Conservation (phyloP, 2,329 filamentous ascomycete species). For the Diaporthe nobilis region DNA sequence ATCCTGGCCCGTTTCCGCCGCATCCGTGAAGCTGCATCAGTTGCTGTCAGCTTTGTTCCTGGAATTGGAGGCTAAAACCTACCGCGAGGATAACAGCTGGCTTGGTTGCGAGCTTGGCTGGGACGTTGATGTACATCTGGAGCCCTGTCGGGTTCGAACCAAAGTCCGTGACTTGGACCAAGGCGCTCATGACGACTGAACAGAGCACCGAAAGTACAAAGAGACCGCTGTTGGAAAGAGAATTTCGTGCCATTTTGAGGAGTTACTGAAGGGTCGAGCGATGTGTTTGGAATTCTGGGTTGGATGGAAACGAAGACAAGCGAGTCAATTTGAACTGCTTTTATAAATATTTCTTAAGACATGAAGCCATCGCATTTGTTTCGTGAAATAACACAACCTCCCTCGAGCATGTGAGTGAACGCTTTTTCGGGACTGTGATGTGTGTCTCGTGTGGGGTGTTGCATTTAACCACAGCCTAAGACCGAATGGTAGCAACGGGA, state of each 20-base stretch:
- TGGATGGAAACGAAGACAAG: neutral
- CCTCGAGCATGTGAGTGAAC: neutral
- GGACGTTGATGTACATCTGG: conserved; percentile 58
- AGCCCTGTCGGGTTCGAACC: conserved; percentile 55
- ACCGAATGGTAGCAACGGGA: conserved; percentile 12
- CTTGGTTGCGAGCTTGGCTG: conserved; percentile 51
- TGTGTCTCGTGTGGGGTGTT: conserved; percentile 14
- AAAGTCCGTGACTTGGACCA: conserved; percentile 44
- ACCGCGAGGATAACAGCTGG: conserved; percentile 61
- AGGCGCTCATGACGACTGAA: neutral
- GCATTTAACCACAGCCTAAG: conserved; percentile 34
- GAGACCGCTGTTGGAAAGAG: neutral
- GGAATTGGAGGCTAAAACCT: conserved; percentile 19
- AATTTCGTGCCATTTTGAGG: neutral
- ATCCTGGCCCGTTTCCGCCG: conserved; percentile 59
- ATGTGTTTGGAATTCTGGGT: neutral
- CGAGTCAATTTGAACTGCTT: neutral
- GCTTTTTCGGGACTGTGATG: neutral
- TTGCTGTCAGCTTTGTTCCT: neutral
- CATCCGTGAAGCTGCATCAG: conserved; percentile 58
- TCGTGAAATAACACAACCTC: neutral
- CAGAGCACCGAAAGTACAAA: neutral
- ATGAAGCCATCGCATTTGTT: neutral
- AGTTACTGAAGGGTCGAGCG: rapidly evolving
- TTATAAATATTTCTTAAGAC: neutral